Base-by-base conservation (phyloP, 495 filamentous ascomycete species). In the Penicillium paxilli region DNA sequence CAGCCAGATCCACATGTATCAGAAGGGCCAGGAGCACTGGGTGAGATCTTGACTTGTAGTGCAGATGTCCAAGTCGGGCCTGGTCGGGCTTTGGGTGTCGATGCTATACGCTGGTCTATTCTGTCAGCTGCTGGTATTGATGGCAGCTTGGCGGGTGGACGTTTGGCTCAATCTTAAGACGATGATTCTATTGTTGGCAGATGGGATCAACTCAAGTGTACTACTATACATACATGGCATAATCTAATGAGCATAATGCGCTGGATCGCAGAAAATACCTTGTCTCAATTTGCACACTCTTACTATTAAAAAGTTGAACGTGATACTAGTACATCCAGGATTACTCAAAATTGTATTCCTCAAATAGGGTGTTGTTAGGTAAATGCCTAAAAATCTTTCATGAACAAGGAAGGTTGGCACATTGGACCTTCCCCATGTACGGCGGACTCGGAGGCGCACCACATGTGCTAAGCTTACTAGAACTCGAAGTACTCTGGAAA, bases 11-110 rank as follows among this genome's bases (percentile, higher is more conserved):
- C 57, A 9, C 57, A 63, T 12, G 28, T 45, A 23, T 53, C 47
- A 21, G 69, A 66, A 19, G 77, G 77, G 0, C 77, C 77, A 12
- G 75, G 73, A 22, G 73, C 75, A 11, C 47, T 81, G 22, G 80
- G 78, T 12, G 80, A 82, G 52, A 70, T 82, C n/a, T 50, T 81
- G 35, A 74, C 75, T 2, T 79, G 73, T 47, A 78, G 77, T 51
- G 61, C 77, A 3, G 69, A 74, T 17, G 63, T 55, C 4, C 40
- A 47, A 0, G 44, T 78, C 41, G 53, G 60, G 0, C 57, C 55
- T 24, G 69, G 73, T 16, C 72, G 65, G 32, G 66, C 63, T 17
- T 44, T 83, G 7, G 79, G 79, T 2, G 65, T 83, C 26, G 66
- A 71, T 48, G 62, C 71, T 9, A 49, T 83, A 7, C 73, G 78